Evolutionary conservation across 2,329 filamentous ascomycete species (phyloP).

Genomic region (Penicillium janthinellum): DNA sequence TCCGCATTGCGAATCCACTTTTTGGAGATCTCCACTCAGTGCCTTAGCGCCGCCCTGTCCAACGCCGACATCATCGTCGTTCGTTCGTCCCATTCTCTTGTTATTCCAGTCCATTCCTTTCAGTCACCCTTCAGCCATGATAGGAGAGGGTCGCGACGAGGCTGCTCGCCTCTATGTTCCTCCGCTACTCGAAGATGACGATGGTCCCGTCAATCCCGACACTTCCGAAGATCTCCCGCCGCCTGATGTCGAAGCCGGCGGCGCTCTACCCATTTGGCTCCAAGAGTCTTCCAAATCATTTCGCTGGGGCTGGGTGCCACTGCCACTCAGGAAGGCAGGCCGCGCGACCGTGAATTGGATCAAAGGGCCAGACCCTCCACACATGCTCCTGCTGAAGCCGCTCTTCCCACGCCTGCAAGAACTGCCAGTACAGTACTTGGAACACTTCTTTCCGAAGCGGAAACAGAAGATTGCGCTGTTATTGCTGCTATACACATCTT

Average conservation of each 20-base stretch:
- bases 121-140: slow-evolving; percentile 25
- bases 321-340: slow-evolving; percentile 48
- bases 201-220: slow-evolving; percentile 36
- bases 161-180: slow-evolving; percentile 37
- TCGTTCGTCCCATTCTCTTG: slow-evolving; percentile 11
- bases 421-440: slow-evolving; percentile 47
- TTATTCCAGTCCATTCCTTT: not conserved
- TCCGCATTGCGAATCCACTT: slow-evolving; percentile 19
- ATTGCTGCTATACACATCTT: slow-evolving; percentile 46
- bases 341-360: slow-evolving; percentile 49
- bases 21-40: slow-evolving; percentile 23
- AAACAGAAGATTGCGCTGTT: slow-evolving; percentile 49
- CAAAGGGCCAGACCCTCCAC: slow-evolving; percentile 51
- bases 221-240: slow-evolving; percentile 35
- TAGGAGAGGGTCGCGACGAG: slow-evolving; percentile 35
- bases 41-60: slow-evolving; percentile 23
- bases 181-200: slow-evolving; percentile 39
- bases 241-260: slow-evolving; percentile 33
- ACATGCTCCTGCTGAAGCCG: slow-evolving; percentile 48
- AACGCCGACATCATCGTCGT: slow-evolving; percentile 21
- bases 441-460: slow-evolving; percentile 49
- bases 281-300: slow-evolving; percentile 51
- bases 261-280: slow-evolving; percentile 49
- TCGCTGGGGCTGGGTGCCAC: slow-evolving; percentile 51
- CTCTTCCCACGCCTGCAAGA: slow-evolving; percentile 51